A percentile compares a stretch with the other conserved stretches of the same genome.
Evolutionary conservation across 257 asterid species (phyloP).

Genomic region (Rehmannia glutinosa): DNA sequence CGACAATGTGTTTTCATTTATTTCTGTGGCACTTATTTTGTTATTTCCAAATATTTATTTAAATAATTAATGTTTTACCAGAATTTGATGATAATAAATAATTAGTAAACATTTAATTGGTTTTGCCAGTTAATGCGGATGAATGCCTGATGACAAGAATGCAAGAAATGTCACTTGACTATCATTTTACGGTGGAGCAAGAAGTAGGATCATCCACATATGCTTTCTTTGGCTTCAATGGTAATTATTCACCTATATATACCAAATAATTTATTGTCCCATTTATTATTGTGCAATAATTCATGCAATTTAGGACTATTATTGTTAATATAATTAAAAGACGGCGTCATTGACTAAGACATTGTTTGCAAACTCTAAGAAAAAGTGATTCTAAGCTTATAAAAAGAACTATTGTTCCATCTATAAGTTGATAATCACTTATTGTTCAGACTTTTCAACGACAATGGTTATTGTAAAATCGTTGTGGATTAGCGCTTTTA

Average conservation of each 20-base stretch:
- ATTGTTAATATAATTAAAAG: neutral
- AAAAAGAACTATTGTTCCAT: no score
- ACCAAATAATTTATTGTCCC: neutral
- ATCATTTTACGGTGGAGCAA: constrained; percentile 93
- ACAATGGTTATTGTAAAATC: no score
- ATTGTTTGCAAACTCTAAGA: no score
- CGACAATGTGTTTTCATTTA: constrained; percentile 34
- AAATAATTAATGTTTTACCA: no score
- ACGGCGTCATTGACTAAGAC: neutral
- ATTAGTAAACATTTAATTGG: no score
- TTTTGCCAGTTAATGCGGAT: constrained; percentile 80
- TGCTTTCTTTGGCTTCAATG: constrained; percentile 95
- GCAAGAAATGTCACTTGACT: constrained; percentile 98
- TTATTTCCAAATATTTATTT: neutral
- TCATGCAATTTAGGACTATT: neutral
- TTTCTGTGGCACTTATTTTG: constrained; percentile 11
- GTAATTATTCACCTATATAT: constrained; percentile 40
- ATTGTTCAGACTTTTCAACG: no score
- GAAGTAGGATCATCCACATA: constrained; percentile 94
- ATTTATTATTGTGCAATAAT: neutral
- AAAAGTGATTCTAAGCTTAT: no score
- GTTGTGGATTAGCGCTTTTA: no score
- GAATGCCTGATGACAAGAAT: constrained; percentile 97
- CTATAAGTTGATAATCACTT: no score
- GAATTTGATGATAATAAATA: no score